Evolutionary conservation across 257 asterid species (phyloP), one percentile per base, ranked within the genome.

Genomic region (Solanum medicagineum): DNA sequence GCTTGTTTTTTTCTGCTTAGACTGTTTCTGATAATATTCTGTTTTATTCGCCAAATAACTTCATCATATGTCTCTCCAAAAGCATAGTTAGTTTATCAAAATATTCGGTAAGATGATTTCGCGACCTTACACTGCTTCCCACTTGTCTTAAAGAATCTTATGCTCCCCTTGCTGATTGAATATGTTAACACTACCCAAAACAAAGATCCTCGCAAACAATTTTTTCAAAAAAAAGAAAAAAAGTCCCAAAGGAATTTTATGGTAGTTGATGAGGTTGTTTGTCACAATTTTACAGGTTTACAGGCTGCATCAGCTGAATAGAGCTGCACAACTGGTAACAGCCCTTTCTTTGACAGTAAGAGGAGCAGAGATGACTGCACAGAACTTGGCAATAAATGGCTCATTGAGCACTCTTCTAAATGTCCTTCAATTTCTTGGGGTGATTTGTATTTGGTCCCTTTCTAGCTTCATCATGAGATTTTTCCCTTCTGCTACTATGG

Each of bases 361-460:
- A 91, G 98, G 98, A 63, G 99, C 98, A 44, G 99, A 96, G 91
- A 89, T 92, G 97, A 96, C 98, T 6, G 85, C 98, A 2, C 98
- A 95, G 92, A 96, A 95, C 90, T 79, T 93, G 91, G 97, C 98
- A 63, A 96, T 96, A 89, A 95, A 93, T 54, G 88, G 93, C 24
- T 96, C 97, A 8, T 87, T 96, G 85, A 91, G 93, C 77, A 92
- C 96, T 5, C 95, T 96, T 68, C 89, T 96, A 63, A 95, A 92
- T 36, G 97, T 96, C 60, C 97, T 96, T 36, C 98, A 95, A 84
- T 90, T 95, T 85, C 99, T 95, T 63, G 99, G 99, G 29, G 85
- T 96, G 81, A 89, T 95, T 55, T 94, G 96, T 84, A 93, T 96
- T 55, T 96, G 99, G 98, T 96, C 98, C 1, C 98, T 96, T 74